These are phyloP conservation scores for Yamadazyma sp. DNA, from an alignment of 1,139 yeast genomes.

Conservation along the genomic window DNA sequence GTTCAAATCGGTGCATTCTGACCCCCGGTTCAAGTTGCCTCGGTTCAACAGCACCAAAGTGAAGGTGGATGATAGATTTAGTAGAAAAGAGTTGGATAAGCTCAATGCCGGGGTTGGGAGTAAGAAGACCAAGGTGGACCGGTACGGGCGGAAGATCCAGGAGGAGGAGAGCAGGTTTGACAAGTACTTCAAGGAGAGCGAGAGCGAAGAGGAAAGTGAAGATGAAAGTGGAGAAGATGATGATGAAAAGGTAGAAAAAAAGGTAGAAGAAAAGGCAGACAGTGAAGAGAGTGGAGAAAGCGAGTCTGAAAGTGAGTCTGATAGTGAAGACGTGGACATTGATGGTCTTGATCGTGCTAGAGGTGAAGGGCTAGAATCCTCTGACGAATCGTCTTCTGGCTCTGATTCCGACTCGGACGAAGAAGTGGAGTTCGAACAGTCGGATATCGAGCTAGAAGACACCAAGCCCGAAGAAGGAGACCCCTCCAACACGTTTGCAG, in stretches of 20 bases:
- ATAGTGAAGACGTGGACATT: constrained; percentile 15
- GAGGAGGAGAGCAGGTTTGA: constrained; percentile 51
- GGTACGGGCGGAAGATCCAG: constrained; percentile 76
- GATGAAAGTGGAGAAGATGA: constrained; percentile 16
- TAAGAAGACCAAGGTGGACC: constrained; percentile 66
- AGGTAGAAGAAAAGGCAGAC: constrained; percentile 16
- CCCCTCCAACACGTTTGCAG: constrained; percentile 80
- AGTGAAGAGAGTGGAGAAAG: constrained; percentile 12
- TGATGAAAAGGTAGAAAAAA: constrained; percentile 12
- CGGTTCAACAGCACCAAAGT: constrained; percentile 69
- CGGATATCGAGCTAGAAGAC: constrained; percentile 56
- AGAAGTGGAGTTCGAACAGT: constrained; percentile 43
- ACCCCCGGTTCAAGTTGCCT: constrained; percentile 85
- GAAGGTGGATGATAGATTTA: constrained; percentile 84
- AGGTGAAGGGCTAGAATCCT: constrained; percentile 52
- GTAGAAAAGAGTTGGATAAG: constrained; percentile 64
- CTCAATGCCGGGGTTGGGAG: constrained; percentile 51
- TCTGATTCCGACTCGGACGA: constrained; percentile 27
- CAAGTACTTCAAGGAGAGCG: constrained; percentile 54
- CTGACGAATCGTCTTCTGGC: constrained; percentile 29
- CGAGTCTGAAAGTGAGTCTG: constrained; percentile 21
- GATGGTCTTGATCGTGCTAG: constrained; percentile 58
- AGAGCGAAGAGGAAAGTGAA: constrained; percentile 16
- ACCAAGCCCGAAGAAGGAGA: constrained; percentile 78
- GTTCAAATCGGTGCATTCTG: constrained; percentile 76